Evolutionary conservation across 169 alveolate genomes (phyloP), one percentile per base, ranked within the genome.

Genomic region (Cryptosporidium tyzzeri): DNA sequence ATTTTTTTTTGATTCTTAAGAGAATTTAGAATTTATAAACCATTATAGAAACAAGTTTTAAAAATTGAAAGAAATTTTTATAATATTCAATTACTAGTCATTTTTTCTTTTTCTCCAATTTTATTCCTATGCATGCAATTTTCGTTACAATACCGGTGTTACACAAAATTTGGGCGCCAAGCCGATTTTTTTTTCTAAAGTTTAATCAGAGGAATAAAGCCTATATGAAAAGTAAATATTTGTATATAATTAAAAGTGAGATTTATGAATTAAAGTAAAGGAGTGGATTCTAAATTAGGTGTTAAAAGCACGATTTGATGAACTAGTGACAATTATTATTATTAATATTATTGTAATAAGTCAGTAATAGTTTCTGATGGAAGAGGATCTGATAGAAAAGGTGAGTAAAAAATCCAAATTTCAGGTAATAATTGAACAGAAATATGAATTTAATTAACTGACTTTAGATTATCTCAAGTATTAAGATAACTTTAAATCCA

Each of bases 371-470:
- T 67, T 18, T 67, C 31, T 33, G 58, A 73, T 73, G 86, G 70
- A 53, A 16, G 86, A 55, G 41, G 70, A 73, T 35, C 31, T 73
- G 41, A 59, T 59, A 55, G 70, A 58, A 26, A 59, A 51, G 70
- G 86, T 73, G 55, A 53, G 86, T 58, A 37, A n/a, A n/a, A 50
- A 7, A 10, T 21, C 67, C 37, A 21, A 48, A 21, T 55, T 21
- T n/a, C n/a, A 23, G 12, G 67, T 21, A 21, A 26, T 6, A 26
- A 55, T 6, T 21, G 67, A 7, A 10, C 31, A 8, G n/a, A 48
- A 12, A 48, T 12, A n/a, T 55, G 18, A 53, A 10, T 8, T 3
- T 6, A 55, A 55, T 26, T 55, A 23, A 55, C 41, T 26, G 16
- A 0, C 26, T 51, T 73, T 73, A 73, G 86, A 51, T 41, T 12